Evolutionary conservation across 2,329 filamentous ascomycete genomes (phyloP).

Genomic region (Ascochyta koolunga): DNA sequence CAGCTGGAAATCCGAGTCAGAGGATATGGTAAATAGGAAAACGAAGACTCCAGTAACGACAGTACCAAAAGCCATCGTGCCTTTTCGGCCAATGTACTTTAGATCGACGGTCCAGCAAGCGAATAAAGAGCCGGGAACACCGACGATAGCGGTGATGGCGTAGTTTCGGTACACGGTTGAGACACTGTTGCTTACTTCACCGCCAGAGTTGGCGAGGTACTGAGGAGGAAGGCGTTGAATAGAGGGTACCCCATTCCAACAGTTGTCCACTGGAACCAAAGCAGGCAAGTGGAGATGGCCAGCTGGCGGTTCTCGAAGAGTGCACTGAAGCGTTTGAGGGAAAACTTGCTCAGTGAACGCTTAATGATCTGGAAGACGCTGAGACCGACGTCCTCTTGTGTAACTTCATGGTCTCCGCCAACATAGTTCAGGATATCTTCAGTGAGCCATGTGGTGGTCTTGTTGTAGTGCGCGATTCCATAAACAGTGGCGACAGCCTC

Average conservation of each 20-base stretch:
- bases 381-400: slow-evolving; percentile 46
- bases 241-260: slow-evolving; percentile 88
- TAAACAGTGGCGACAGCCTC: slow-evolving; percentile 83
- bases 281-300: slow-evolving; percentile 55
- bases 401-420: slow-evolving; percentile 56
- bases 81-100: slow-evolving; percentile 74
- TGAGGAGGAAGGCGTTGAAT: slow-evolving; percentile 90
- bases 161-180: slow-evolving; percentile 74
- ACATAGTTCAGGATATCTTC: slow-evolving; percentile 66
- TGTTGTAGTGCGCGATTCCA: slow-evolving; percentile 76
- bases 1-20: slow-evolving; percentile 64
- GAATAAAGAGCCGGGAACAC: slow-evolving; percentile 77
- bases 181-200: slow-evolving; percentile 29
- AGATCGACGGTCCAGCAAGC: slow-evolving; percentile 75
- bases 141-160: slow-evolving; percentile 77
- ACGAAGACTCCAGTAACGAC: slow-evolving; percentile 71
- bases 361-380: slow-evolving; percentile 58
- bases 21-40: slow-evolving; percentile 68
- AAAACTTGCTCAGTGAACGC: slow-evolving; percentile 70
- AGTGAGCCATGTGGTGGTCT: slow-evolving; percentile 61
- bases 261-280: slow-evolving; percentile 82
- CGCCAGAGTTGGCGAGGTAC: slow-evolving; percentile 70
- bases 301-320: slow-evolving; percentile 61
- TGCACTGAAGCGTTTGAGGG: slow-evolving; percentile 68
- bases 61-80: slow-evolving; percentile 72